Conservation (phyloP, 805 yeast genomes). For the Pichia nanzhaoensis region DNA sequence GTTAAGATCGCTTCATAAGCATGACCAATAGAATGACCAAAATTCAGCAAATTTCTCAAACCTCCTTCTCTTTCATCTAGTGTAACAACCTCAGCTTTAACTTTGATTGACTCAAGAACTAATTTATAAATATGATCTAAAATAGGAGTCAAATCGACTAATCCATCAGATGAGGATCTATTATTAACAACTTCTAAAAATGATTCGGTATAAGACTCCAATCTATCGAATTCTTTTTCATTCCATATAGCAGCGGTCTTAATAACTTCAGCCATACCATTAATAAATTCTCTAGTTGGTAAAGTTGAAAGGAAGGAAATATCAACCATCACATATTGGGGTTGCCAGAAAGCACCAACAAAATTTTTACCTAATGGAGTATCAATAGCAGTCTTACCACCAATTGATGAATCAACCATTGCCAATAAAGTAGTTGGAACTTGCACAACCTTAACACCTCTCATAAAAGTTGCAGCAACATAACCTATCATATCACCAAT, state of each 20-base stretch:
- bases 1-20: conserved; percentile 97
- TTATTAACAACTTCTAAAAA: conserved; percentile 63
- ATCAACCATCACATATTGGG: conserved; percentile 80
- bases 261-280: conserved; percentile 97
- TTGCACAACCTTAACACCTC: conserved; percentile 92
- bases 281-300: conserved; percentile 90
- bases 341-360: conserved; percentile 97
- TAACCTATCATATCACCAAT: conserved; percentile 99
- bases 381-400: conserved; percentile 98
- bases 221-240: conserved; percentile 75
- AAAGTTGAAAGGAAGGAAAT: conserved; percentile 79
- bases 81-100: conserved; percentile 91
- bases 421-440: conserved; percentile 90
- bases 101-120: conserved; percentile 79
- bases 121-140: conserved; percentile 68
- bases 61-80: conserved; percentile 95
- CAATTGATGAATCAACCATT: conserved; percentile 97
- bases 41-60: conserved; percentile 82
- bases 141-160: conserved; percentile 62
- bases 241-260: conserved; percentile 99
- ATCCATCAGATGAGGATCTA: conserved; percentile 31
- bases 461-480: conserved; percentile 99
- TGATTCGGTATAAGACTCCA: conserved; percentile 65
- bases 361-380: conserved; percentile 94
- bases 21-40: conserved; percentile 97